A percentile compares a stretch with the other conserved stretches of the same genome.
Evolutionary conservation across 495 filamentous ascomycete genomes (phyloP).

Genomic region (Hyphodiscus hymeniophilus): DNA sequence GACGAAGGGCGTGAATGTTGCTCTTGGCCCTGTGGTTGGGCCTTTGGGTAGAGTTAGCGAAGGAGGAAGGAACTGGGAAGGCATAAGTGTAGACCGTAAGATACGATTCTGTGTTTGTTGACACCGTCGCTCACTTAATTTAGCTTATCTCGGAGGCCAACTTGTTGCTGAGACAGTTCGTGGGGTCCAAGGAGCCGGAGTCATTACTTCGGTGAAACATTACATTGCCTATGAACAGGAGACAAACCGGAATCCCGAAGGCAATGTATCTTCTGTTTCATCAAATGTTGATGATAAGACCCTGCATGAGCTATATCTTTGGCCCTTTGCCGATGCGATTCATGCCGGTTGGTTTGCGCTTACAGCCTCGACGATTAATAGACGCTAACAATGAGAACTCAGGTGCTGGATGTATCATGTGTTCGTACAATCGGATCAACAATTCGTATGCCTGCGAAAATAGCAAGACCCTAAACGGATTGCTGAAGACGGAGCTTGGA

Average conservation of each 20-base stretch:
- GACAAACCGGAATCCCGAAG: conserved; percentile 43
- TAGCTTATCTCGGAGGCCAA: conserved; percentile 29
- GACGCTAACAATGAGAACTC: too few relatives aligned
- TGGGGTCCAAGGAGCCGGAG: conserved; percentile 44
- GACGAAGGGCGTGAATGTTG: conserved; percentile 56
- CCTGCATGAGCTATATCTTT: conserved; percentile 65
- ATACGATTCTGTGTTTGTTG: conserved; percentile 24
- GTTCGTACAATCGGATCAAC: conserved; percentile 62
- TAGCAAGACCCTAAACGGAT: conserved; percentile 48
- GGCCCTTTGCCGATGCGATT: conserved; percentile 61
- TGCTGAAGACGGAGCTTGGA: conserved; percentile 59
- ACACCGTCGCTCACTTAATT: neutral
- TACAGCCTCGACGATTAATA: too few relatives aligned
- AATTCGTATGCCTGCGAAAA: conserved; percentile 59
- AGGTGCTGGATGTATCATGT: conserved; percentile 58
- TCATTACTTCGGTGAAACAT: conserved; percentile 49
- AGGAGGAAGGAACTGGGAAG: conserved; percentile 53
- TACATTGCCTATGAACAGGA: conserved; percentile 63
- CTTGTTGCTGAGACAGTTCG: conserved; percentile 36
- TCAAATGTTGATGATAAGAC: conserved; percentile 61
- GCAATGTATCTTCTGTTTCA: conserved; percentile 33
- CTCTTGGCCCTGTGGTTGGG: conserved; percentile 57
- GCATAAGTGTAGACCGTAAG: conserved; percentile 49
- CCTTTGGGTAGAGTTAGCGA: conserved; percentile 42
- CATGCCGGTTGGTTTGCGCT: too few relatives aligned